Conservation (phyloP, 2,329 filamentous ascomycete genomes). For the Ophioceras dolichostomum region DNA sequence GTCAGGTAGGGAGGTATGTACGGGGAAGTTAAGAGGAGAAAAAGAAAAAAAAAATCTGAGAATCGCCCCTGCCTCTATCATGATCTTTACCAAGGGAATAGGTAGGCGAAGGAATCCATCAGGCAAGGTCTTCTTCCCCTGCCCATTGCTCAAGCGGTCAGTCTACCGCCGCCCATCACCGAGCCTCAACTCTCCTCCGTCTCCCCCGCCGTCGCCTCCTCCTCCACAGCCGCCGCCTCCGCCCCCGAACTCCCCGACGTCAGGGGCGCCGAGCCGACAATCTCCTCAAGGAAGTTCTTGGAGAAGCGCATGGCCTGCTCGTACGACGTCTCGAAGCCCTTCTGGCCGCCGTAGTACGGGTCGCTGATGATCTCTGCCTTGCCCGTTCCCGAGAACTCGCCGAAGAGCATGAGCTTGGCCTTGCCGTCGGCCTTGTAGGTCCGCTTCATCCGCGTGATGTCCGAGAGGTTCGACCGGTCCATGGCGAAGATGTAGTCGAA, state of each 20-base stretch:
- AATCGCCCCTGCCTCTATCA: no score
- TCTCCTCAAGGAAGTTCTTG: constrained; percentile 57
- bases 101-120: no score
- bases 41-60: no score
- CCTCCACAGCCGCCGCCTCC: background rate
- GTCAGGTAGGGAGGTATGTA: no score
- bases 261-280: no score
- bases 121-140: no score
- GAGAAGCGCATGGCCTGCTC: constrained; percentile 72
- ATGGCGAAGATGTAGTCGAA: constrained; percentile 96
- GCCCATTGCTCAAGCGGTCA: no score
- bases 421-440: constrained; percentile 42
- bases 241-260: constrained; percentile 10
- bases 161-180: no score
- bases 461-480: constrained; percentile 70
- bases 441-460: constrained; percentile 39
- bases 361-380: constrained; percentile 66
- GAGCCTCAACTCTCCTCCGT: background rate
- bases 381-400: constrained; percentile 59
- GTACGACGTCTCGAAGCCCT: constrained; percentile 78
- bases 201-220: background rate
- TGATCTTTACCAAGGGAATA: no score
- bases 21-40: no score
- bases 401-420: constrained; percentile 69
- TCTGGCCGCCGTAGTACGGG: constrained; percentile 80